These are phyloP conservation scores for Aspergillus olivimuriae DNA, from an alignment of 495 filamentous ascomycete genomes.

Conservation along the genomic window DNA sequence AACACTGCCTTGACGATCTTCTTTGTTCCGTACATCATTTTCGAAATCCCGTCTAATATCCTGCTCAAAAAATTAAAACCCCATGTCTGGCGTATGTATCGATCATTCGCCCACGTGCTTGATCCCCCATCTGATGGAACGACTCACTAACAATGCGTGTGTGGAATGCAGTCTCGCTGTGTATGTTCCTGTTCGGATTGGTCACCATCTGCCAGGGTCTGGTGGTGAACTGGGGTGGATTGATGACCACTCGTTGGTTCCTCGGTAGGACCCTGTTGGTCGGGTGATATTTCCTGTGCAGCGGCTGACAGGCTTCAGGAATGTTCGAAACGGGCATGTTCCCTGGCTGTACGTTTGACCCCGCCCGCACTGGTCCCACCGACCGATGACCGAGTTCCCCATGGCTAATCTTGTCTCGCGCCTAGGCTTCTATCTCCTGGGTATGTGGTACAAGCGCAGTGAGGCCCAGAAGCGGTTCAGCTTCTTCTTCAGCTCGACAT, in stretches of 20 bases:
- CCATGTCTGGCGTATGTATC: slow-evolving; percentile 61
- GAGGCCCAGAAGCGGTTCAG: slow-evolving; percentile 87
- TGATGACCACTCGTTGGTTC: slow-evolving; percentile 81
- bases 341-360: slow-evolving; percentile 52
- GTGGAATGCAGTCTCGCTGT: slow-evolving; percentile 46
- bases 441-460: slow-evolving; percentile 82
- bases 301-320: slow-evolving; percentile 36
- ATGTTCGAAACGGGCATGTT: slow-evolving; percentile 89
- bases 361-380: not conserved
- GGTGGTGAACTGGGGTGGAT: slow-evolving; percentile 67
- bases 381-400: not conserved
- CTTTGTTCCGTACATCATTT: slow-evolving; percentile 86
- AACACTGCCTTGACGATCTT: slow-evolving; percentile 82
- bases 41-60: slow-evolving; percentile 86
- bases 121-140: no score
- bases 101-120: not conserved
- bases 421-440: slow-evolving; percentile 69
- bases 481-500: slow-evolving; percentile 84
- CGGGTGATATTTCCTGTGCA: not conserved
- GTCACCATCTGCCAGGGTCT: slow-evolving; percentile 74
- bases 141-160: not conserved
- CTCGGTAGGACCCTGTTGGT: slow-evolving; percentile 28
- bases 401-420: slow-evolving; percentile 6
- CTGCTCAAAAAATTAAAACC: slow-evolving; percentile 76
- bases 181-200: slow-evolving; percentile 80